A percentile compares a stretch with the other conserved stretches of the same genome.
These are phyloP conservation scores for Phytophthora pinifolia DNA, from an alignment of 352 stramenopile species.

Conservation along the genomic window DNA sequence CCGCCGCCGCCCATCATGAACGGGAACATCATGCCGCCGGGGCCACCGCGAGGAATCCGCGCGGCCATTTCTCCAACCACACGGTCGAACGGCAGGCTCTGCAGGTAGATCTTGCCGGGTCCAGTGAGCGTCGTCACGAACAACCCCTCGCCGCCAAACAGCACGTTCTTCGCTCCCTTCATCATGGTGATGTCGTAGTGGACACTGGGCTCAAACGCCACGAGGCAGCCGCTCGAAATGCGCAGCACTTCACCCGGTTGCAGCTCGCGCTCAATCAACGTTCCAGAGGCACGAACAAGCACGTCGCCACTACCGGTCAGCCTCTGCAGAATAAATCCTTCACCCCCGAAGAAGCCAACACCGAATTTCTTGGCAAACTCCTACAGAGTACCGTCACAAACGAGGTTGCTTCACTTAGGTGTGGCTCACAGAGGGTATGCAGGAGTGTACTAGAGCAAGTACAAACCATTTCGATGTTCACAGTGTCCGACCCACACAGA, in stretches of 20 bases:
- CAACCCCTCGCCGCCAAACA: constrained; percentile 94
- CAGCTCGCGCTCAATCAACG: constrained; percentile 88
- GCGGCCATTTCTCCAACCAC: constrained; percentile 92
- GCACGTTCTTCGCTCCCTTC: constrained; percentile 92
- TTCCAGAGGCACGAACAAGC: constrained; percentile 90
- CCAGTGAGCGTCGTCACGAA: constrained; percentile 94
- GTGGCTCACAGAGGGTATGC: not conserved
- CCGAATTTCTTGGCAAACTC: constrained; percentile 91
- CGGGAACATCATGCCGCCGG: constrained; percentile 87
- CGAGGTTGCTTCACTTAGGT: not conserved
- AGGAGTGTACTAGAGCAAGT: not conserved
- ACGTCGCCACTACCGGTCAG: constrained; percentile 90
- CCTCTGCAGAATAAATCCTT: constrained; percentile 94
- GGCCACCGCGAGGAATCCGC: constrained; percentile 75
- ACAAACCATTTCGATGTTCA: constrained; percentile 91
- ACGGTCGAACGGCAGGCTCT: constrained; percentile 91
- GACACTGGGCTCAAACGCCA: constrained; percentile 88
- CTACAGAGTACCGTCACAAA: constrained; percentile 24
- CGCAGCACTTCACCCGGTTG: constrained; percentile 87
- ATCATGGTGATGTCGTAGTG: constrained; percentile 92
- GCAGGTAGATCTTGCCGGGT: constrained; percentile 89
- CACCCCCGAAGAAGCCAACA: constrained; percentile 93
- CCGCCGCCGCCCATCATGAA: constrained; percentile 72
- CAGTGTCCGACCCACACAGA: constrained; percentile 89
- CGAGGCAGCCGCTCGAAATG: constrained; percentile 91